A percentile compares a stretch with the other conserved stretches of the same genome.
phyloP scores from a whole-genome alignment of 108 stramenopile species.

The Nitzschia palea region DNA sequence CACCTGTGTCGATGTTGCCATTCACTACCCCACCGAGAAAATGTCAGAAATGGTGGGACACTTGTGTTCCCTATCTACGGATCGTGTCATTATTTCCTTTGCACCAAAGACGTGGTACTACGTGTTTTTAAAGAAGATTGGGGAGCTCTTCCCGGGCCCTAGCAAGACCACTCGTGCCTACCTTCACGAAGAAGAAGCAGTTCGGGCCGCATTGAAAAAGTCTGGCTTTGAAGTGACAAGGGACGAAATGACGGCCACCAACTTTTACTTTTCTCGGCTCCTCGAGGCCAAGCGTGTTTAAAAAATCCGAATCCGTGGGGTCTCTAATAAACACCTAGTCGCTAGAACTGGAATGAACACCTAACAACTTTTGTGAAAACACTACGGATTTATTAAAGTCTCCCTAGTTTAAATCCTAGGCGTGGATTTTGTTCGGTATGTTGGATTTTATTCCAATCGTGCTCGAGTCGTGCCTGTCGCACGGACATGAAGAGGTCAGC shows the following conservation, averaged over 20 bases:
- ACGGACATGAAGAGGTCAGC: no score
- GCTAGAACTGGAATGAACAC: no score
- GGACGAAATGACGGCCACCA: slow-evolving; percentile 94
- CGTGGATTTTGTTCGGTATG: no score
- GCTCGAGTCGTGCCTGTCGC: no score
- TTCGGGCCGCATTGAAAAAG: slow-evolving; percentile 71
- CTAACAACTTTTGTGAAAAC: no score
- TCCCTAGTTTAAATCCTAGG: no score
- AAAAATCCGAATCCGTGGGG: no score
- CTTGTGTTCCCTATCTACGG: slow-evolving; percentile 81
- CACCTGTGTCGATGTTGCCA: slow-evolving; percentile 96
- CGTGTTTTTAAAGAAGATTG: slow-evolving; percentile 90
- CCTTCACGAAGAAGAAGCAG: slow-evolving; percentile 90
- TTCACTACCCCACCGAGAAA: slow-evolving; percentile 96
- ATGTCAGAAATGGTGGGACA: slow-evolving; percentile 92
- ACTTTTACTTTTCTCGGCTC: slow-evolving; percentile 96
- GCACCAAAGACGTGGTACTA: slow-evolving; percentile 98
- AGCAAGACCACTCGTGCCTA: slow-evolving; percentile 96
- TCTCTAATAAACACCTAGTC: no score
- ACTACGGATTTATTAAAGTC: no score
- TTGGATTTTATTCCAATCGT: no score
- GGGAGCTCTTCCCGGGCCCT: slow-evolving; percentile 96
- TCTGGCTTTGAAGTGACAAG: slow-evolving; percentile 89
- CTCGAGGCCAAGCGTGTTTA: slow-evolving; percentile 86
- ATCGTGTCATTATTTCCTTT: slow-evolving; percentile 91